A percentile compares a stretch with the other conserved stretches of the same genome.
Conservation (phyloP, 768 basidiomycete genomes). For the Calvatia gigantea region DNA sequence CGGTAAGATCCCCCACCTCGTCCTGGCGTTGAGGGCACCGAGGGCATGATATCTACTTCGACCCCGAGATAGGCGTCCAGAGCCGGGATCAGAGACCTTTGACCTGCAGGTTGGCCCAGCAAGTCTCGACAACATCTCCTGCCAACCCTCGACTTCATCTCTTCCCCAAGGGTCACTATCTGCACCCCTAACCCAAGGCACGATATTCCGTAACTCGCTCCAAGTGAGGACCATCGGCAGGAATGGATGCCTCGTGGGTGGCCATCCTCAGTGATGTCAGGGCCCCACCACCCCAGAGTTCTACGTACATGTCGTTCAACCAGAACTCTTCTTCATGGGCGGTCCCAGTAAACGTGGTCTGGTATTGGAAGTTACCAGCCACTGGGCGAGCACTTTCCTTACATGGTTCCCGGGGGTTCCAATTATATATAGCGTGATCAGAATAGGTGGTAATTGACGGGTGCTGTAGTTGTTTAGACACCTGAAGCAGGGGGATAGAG, state of each 20-base stretch:
- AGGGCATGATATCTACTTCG: constrained; percentile 40
- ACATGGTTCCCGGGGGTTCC: constrained; percentile 40
- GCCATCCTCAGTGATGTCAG: constrained; percentile 80
- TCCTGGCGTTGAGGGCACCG: no score
- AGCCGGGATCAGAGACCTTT: constrained; percentile 73
- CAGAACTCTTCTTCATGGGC: constrained; percentile 88
- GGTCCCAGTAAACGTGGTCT: constrained; percentile 73
- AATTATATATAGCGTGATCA: constrained; percentile 90
- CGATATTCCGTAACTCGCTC: constrained; percentile 69
- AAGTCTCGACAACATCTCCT: constrained; percentile 20
- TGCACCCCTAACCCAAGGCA: constrained; percentile 78
- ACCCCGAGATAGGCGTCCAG: constrained; percentile 72
- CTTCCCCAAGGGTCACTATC: constrained; percentile 45
- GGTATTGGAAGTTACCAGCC: constrained; percentile 60
- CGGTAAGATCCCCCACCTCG: constrained; percentile 48
- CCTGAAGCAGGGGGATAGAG: constrained; percentile 69
- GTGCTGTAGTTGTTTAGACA: constrained; percentile 67
- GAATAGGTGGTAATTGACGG: constrained; percentile 91
- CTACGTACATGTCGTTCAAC: constrained; percentile 81
- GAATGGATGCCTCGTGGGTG: constrained; percentile 87
- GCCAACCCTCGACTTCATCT: constrained; percentile 22
- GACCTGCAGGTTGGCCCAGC: constrained; percentile 82
- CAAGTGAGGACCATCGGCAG: constrained; percentile 58
- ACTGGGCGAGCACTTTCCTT: constrained; percentile 30
- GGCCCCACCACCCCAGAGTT: constrained; percentile 80